These are phyloP conservation scores for Diaporthe australafricana DNA, from an alignment of 2,329 filamentous ascomycete species.

Conservation along the genomic window DNA sequence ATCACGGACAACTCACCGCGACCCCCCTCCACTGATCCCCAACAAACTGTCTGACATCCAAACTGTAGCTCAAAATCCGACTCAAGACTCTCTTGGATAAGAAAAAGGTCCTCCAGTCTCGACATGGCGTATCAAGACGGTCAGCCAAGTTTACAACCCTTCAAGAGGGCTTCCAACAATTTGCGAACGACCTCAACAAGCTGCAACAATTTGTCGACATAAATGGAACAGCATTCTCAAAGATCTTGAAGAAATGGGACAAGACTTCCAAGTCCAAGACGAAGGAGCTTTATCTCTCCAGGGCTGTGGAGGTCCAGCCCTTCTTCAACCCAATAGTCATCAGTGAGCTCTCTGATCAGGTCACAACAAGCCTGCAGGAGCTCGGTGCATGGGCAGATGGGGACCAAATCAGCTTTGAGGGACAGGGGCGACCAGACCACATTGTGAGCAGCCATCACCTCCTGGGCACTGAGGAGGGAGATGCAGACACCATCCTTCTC, in stretches of 20 bases:
- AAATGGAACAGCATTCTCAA: constrained; percentile 97
- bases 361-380: constrained; percentile 94
- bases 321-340: constrained; percentile 99
- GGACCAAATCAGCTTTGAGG: constrained; percentile 87
- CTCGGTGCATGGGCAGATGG: constrained; percentile 97
- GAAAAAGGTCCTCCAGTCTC: constrained; percentile 89
- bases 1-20: no score
- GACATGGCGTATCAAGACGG: constrained; percentile 82
- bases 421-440: constrained; percentile 61
- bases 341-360: constrained; percentile 95
- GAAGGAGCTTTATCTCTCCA: constrained; percentile 95
- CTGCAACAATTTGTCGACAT: constrained; percentile 98
- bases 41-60: background rate
- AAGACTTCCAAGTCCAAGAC: constrained; percentile 99
- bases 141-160: constrained; percentile 95
- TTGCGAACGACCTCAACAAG: constrained; percentile 96
- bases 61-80: constrained; percentile 85
- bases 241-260: constrained; percentile 99
- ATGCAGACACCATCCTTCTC: constrained; percentile 88
- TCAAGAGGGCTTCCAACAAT: constrained; percentile 97
- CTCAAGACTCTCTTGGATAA: constrained; percentile 94
- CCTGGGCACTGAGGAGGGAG: constrained; percentile 84
- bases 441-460: constrained; percentile 75
- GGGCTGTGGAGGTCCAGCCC: constrained; percentile 96
- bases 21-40: background rate